These are phyloP conservation scores for Cinnamomum chago DNA, from an alignment of 164 flowering plant genomes.

Conservation along the genomic window DNA sequence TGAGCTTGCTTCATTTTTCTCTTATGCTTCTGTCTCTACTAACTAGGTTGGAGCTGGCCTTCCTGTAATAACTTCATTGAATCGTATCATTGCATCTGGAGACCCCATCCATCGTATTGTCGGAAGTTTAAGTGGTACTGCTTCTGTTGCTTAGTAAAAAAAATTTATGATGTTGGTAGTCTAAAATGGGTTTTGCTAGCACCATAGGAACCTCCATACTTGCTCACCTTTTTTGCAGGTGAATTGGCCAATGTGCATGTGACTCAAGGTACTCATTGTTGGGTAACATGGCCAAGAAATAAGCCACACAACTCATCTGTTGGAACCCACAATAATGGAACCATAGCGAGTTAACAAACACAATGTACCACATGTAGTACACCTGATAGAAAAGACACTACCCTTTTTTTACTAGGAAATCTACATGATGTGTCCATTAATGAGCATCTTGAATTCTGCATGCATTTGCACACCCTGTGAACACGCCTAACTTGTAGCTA, in stretches of 20 bases:
- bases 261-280: neutral
- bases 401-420: too few species aligned
- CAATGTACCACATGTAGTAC: neutral
- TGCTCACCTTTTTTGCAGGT: neutral
- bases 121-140: constrained; percentile 88
- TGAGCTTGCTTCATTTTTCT: neutral
- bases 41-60: constrained; percentile 96
- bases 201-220: neutral
- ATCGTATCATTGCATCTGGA: constrained; percentile 73
- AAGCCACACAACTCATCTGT: neutral
- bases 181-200: neutral
- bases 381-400: too few species aligned
- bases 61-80: constrained; percentile 78
- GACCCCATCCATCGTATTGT: constrained; percentile 59
- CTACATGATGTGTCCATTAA: neutral
- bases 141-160: neutral
- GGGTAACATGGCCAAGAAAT: neutral
- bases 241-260: neutral
- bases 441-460: neutral
- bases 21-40: neutral
- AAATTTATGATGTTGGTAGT: neutral
- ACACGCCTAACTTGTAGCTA: neutral
- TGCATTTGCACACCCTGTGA: neutral
- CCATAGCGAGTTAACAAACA: neutral
- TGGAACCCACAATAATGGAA: neutral